Base-by-base conservation (phyloP, 1,284 basidiomycete species). In the Rhodofomes roseus region DNA sequence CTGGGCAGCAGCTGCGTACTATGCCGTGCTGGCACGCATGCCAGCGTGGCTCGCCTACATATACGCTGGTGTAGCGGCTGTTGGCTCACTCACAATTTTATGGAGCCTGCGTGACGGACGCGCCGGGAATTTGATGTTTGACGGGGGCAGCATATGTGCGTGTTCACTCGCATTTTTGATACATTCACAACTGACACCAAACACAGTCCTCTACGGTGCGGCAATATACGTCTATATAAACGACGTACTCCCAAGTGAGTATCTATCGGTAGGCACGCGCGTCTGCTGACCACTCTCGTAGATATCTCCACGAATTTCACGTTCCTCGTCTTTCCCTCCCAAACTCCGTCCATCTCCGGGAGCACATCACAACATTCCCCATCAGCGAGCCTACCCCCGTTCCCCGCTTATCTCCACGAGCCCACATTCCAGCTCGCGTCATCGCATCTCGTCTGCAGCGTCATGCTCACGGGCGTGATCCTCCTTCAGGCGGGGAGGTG, bases 81-180 rank as follows among this genome's bases (percentile, higher is more conserved):
- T 86, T 23, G 90, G 90, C 4, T 87, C 77, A 2, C 71, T 77
- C 25, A 87, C 86, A 46, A 83, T 92, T 58, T 75, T 90, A 20
- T 89, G 86, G 86, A 92, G 89, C 70, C 76, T 92, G 62, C 77
- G 82, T 27, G 90, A 93, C 64, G 84, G 88, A 8, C 75, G 84
- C 65, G 91, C 90, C 1, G 88, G 84, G 39, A 93, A 93, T 71
- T 76, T 93, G 67, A 92, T 93, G 90, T 93, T 93, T 68, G 90
- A 93, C 66, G 90, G 90, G 23, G 91, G 86, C 46, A 92, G 90
- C 70, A 86, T 92, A 66, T 89, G 90, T 92, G 63, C 71, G 89
- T 18, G n/a, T 22, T 16, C 46, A 18, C 7, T 25, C 43, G 14
- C 2, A 8, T 46, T 4, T 20, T 6, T 12, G 4, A 16, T 25